Evolutionary conservation across 805 yeast species (phyloP), one percentile per base, ranked within the genome.

Genomic region (Saturnispora bothae): DNA sequence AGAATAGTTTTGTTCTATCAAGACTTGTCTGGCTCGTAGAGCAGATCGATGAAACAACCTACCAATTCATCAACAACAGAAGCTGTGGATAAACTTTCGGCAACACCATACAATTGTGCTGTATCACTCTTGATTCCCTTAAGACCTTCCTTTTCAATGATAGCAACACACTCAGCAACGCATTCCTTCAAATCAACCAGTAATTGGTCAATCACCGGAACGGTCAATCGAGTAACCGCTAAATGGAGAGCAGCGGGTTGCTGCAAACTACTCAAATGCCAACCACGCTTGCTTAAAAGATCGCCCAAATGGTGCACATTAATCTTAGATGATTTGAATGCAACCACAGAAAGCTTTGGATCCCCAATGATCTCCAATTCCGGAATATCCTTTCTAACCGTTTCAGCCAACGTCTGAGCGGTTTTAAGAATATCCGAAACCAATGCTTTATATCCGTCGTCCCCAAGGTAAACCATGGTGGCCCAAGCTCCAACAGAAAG

Each of bases 401-500:
- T 64, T 2, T 51, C 42, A 47, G 72, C 76, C 48, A 86, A 61
- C 39, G 62, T 58, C 52, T 73, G 67, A 2, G 94, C 76, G 3
- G 88, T 73, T 6, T 59, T 48, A 5, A 86, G 75, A 35, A 89
- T 88, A 10, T 73, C 76, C 39, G 56, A 59, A 45, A 95, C 78
- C 2, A 78, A 69, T 43, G 76, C 55, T 5, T 58, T 66, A 57
- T 89, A 89, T 1, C 97, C 97, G n/a, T 73, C 72, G 40, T 73
- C 76, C 28, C 98, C 98, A 40, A 88, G 67, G 45, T 70, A 68
- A 32, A 89, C 61, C 69, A 89, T 62, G 0, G 96, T 86, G 1
- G 96, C 94, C 96, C 97, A 92, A 57, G 97, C 88, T 0, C 96
- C 97, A n/a, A 82, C 97, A 69, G 86, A 82, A 26, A 89, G 65